These are phyloP conservation scores for Thymus mandschuricus DNA, from an alignment of 257 asterid genomes.

Conservation along the genomic window DNA sequence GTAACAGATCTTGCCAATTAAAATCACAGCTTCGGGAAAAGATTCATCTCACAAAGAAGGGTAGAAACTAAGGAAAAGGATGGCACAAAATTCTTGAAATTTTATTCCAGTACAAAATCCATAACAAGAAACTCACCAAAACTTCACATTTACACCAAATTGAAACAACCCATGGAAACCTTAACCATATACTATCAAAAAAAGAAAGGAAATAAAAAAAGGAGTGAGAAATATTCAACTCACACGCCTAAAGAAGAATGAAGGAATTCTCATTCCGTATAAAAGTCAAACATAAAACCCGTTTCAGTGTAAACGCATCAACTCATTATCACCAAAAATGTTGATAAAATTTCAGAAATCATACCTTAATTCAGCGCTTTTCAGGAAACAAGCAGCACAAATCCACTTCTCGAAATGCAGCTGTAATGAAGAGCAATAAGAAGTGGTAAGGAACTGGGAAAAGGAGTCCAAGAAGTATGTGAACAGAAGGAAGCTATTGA, in stretches of 20 bases:
- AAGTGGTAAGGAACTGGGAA: background rate
- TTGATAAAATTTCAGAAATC: constrained; percentile 6
- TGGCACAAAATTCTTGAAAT: no score
- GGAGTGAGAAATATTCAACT: constrained; percentile 15
- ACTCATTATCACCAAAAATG: constrained; percentile 10
- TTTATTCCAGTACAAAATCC: background rate
- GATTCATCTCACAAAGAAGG: no score
- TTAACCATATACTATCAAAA: constrained; percentile 3
- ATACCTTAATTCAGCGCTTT: constrained; percentile 24
- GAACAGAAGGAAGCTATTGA: constrained; percentile 40
- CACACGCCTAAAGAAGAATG: constrained; percentile 10
- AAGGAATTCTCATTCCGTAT: background rate
- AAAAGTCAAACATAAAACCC: constrained; percentile 25
- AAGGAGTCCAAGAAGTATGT: constrained; percentile 24
- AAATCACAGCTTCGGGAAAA: constrained; percentile 9
- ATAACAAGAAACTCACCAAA: constrained; percentile 15
- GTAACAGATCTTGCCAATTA: constrained; percentile 28
- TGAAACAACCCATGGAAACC: constrained; percentile 17
- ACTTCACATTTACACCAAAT: constrained; percentile 19
- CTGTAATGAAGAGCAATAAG: constrained; percentile 25
- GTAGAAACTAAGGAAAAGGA: background rate
- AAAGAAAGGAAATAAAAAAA: constrained; percentile 6
- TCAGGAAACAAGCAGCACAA: constrained; percentile 11
- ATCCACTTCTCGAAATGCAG: constrained; percentile 11
- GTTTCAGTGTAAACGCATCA: constrained; percentile 32